Conservation (phyloP, 768 basidiomycete genomes). For the Hypholoma fasciculare region DNA sequence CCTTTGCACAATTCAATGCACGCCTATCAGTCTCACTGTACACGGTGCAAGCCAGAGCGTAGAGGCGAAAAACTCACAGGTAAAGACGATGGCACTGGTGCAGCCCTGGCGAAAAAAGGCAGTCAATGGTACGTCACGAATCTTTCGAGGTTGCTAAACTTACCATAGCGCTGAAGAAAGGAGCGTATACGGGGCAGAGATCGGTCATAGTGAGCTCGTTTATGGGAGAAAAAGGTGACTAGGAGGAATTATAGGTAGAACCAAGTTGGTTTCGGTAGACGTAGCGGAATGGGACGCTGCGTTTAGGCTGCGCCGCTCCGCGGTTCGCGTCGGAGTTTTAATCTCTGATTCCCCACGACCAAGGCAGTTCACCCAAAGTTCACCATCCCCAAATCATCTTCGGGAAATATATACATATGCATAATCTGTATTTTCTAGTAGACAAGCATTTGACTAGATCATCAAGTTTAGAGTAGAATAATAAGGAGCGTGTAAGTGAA, state of each 20-base stretch:
- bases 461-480: conserved; percentile 3
- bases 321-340: conserved; percentile 16
- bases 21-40: not conserved
- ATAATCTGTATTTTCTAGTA: too few relatives aligned
- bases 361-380: too few relatives aligned
- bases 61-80: conserved; percentile 60
- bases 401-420: too few relatives aligned
- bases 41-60: not conserved
- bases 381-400: not conserved
- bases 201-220: conserved; percentile 37
- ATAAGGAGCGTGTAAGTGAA: conserved; percentile 19
- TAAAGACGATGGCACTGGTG: conserved; percentile 96
- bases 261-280: conserved; percentile 15
- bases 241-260: conserved; percentile 7
- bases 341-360: conserved; percentile 7
- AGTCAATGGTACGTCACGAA: conserved; percentile 18
- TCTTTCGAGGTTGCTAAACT: conserved; percentile 24
- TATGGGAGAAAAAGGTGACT: conserved; percentile 6
- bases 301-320: not conserved
- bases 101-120: conserved; percentile 66
- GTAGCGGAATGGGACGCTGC: conserved; percentile 10
- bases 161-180: conserved; percentile 98
- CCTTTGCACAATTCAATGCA: conserved; percentile 40
- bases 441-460: not conserved
- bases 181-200: conserved; percentile 92